A percentile compares a stretch with the other conserved stretches of the same genome.
These are phyloP conservation scores for Arachis monticola DNA, from an alignment of 331 rosid species.

Conservation along the genomic window DNA sequence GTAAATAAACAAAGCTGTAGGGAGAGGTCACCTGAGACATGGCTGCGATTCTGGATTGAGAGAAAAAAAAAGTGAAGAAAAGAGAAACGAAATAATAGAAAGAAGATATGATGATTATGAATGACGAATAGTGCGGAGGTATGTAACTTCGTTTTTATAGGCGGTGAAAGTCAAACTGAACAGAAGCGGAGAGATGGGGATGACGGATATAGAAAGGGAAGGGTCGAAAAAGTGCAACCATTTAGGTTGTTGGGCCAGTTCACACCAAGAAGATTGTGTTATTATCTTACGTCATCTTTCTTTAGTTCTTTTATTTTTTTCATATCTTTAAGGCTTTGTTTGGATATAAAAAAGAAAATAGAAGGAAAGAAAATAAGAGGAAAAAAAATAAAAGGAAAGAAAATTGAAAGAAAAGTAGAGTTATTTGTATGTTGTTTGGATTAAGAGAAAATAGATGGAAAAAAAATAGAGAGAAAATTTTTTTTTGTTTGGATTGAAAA, in stretches of 20 bases:
- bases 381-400: no score
- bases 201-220: background rate
- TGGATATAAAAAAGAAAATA: no score
- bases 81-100: background rate
- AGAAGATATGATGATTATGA: background rate
- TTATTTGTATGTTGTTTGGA: no score
- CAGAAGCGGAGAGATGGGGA: background rate
- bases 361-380: no score
- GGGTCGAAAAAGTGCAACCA: background rate
- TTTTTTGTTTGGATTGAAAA: no score
- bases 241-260: background rate
- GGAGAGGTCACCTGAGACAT: constrained; percentile 48
- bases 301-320: background rate
- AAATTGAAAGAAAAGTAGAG: no score
- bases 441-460: no score
- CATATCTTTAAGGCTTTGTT: no score
- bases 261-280: background rate
- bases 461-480: no score
- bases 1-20: background rate
- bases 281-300: constrained; percentile 4
- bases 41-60: background rate
- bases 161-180: background rate
- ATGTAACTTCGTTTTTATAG: constrained; percentile 4
- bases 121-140: background rate
- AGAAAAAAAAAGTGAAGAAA: background rate